phyloP scores from a whole-genome alignment of 495 filamentous ascomycete genomes.

The Platismatia glauca region DNA sequence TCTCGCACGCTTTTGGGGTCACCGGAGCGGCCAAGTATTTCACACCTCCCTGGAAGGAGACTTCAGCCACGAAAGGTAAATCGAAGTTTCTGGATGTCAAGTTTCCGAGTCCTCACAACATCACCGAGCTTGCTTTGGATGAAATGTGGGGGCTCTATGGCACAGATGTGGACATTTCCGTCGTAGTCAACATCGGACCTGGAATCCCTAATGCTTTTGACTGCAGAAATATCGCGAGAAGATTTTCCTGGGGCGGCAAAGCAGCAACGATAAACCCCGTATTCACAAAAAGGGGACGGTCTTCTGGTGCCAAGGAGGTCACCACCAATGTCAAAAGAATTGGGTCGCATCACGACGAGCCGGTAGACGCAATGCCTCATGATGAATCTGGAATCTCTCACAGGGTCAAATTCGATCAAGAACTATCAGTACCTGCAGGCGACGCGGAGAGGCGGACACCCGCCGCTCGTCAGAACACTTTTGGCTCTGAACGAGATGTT shows the following conservation, averaged over 20 bases:
- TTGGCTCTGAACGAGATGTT: constrained; percentile 13
- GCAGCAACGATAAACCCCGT: neutral
- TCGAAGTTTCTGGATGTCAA: constrained; percentile 10
- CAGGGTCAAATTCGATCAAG: constrained; percentile 3
- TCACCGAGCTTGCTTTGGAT: constrained; percentile 23
- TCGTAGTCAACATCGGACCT: constrained; percentile 23
- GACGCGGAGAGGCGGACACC: constrained; percentile 10
- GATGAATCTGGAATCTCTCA: neutral
- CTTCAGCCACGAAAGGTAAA: constrained; percentile 10
- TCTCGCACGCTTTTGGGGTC: constrained; percentile 18
- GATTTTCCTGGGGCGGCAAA: constrained; percentile 18
- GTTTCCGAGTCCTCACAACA: constrained; percentile 20
- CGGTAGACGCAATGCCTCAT: neutral
- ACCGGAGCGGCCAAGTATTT: constrained; percentile 21
- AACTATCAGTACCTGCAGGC: neutral
- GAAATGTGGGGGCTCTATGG: constrained; percentile 23
- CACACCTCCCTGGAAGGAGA: constrained; percentile 16
- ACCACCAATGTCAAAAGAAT: neutral
- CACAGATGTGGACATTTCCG: constrained; percentile 14
- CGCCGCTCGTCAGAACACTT: constrained; percentile 13
- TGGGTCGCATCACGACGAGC: neutral
- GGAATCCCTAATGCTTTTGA: constrained; percentile 17
- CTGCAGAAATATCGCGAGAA: constrained; percentile 15
- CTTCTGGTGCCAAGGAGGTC: neutral
- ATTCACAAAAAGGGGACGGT: neutral